Conservation (phyloP, 768 basidiomycete species). For the Leccinum uliginosum region DNA sequence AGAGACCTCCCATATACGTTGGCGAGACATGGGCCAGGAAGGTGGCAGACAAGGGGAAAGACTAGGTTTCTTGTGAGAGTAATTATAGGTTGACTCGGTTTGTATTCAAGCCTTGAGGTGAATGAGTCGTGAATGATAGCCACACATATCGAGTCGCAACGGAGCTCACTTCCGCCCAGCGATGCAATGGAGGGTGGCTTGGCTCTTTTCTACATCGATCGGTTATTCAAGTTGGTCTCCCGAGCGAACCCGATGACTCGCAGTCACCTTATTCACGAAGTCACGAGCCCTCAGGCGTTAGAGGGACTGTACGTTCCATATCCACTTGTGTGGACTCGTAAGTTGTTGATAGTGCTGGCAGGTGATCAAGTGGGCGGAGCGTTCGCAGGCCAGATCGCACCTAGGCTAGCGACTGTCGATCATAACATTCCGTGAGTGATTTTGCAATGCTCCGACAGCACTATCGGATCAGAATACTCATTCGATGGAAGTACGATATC, state of each 20-base stretch:
- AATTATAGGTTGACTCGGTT: too few species aligned
- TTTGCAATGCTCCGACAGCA: background rate
- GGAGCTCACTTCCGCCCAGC: slow-evolving; percentile 34
- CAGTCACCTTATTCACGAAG: slow-evolving; percentile 77
- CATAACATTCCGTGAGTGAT: slow-evolving; percentile 77
- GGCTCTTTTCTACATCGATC: slow-evolving; percentile 79
- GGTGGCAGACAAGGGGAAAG: background rate
- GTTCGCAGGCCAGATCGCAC: slow-evolving; percentile 88
- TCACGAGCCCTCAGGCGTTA: slow-evolving; percentile 91
- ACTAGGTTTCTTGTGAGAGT: too few species aligned
- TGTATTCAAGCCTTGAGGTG: too few species aligned
- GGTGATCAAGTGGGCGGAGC: slow-evolving; percentile 66
- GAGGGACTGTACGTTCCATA: slow-evolving; percentile 64
- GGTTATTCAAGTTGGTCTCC: slow-evolving; percentile 38
- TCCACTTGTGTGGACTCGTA: background rate
- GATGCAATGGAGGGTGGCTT: slow-evolving; percentile 71
- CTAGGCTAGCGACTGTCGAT: slow-evolving; percentile 81
- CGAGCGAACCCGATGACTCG: background rate
- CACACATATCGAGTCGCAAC: slow-evolving; percentile 2
- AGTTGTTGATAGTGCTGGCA: slow-evolving; percentile 26
- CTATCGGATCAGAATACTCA: background rate
- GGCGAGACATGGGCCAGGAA: slow-evolving; percentile 11
- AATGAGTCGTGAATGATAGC: slow-evolving; percentile 49
- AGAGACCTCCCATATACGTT: slow-evolving; percentile 3
- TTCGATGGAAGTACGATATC: slow-evolving; percentile 52